Conservation (phyloP, 495 filamentous ascomycete species). For the Ramalina peruviana region DNA sequence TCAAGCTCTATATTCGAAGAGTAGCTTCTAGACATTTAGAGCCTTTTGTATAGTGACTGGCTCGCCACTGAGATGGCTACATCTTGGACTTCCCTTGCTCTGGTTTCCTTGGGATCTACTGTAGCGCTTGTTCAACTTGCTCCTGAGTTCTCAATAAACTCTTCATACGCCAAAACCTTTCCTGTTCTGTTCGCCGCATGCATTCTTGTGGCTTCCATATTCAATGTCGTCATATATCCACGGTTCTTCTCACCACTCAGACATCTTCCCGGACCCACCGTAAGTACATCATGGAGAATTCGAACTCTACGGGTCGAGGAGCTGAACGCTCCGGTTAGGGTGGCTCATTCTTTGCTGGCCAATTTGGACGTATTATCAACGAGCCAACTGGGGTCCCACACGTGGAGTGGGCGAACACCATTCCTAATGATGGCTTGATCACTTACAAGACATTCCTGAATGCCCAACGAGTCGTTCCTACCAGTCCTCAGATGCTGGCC, state of each 20-base stretch:
- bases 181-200: constrained; percentile 16
- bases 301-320: neutral
- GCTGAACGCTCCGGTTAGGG: constrained; percentile 2
- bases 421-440: constrained; percentile 84
- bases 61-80: constrained; percentile 2
- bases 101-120: constrained; percentile 3
- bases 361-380: constrained; percentile 39
- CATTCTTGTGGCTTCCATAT: constrained; percentile 25
- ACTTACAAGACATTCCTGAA: constrained; percentile 50
- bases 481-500: constrained; percentile 47
- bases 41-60: neutral
- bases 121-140: constrained; percentile 5
- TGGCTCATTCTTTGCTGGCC: constrained; percentile 27
- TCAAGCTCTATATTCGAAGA: too few species aligned
- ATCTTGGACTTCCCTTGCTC: constrained; percentile 3
- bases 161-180: constrained; percentile 6
- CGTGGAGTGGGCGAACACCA: constrained; percentile 52
- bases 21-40: neutral
- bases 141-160: constrained; percentile 1
- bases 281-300: constrained; percentile 17
- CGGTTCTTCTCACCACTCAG: constrained; percentile 56
- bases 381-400: constrained; percentile 47
- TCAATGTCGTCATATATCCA: constrained; percentile 50
- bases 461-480: constrained; percentile 52
- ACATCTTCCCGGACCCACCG: constrained; percentile 44